These are phyloP conservation scores for Astragalus glycyphyllos DNA, from an alignment of 306 rosid species.

Conservation along the genomic window DNA sequence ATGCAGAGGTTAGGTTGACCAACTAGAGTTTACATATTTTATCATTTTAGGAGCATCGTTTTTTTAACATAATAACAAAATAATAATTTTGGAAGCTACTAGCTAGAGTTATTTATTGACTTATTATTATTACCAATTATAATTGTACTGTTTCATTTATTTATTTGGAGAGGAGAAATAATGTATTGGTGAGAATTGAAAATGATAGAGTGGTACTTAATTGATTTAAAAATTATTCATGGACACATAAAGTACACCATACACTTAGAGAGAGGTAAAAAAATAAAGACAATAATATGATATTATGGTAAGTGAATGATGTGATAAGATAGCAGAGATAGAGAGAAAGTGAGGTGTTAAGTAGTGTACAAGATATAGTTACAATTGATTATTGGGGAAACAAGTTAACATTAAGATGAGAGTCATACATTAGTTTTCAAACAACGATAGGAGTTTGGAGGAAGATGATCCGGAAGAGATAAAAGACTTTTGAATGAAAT, in stretches of 20 bases:
- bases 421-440: no score
- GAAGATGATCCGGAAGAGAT: no score
- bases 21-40: conserved; percentile 39
- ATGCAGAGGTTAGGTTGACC: conserved; percentile 63
- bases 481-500: no score
- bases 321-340: no score
- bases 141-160: neutral
- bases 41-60: neutral
- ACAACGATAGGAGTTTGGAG: no score
- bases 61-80: neutral
- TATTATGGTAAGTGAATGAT: no score
- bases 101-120: conserved; percentile 1
- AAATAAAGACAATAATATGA: no score
- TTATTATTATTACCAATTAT: neutral
- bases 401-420: neutral
- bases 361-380: no score
- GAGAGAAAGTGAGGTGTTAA: no score
- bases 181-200: neutral
- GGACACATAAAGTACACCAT: no score
- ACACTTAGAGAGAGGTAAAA: no score
- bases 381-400: neutral
- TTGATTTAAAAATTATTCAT: neutral
- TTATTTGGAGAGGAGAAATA: no score
- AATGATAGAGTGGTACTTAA: conserved; percentile 9
- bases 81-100: neutral